Base-by-base conservation (phyloP, 2,329 filamentous ascomycete genomes). In the Geosmithia putterillii region DNA sequence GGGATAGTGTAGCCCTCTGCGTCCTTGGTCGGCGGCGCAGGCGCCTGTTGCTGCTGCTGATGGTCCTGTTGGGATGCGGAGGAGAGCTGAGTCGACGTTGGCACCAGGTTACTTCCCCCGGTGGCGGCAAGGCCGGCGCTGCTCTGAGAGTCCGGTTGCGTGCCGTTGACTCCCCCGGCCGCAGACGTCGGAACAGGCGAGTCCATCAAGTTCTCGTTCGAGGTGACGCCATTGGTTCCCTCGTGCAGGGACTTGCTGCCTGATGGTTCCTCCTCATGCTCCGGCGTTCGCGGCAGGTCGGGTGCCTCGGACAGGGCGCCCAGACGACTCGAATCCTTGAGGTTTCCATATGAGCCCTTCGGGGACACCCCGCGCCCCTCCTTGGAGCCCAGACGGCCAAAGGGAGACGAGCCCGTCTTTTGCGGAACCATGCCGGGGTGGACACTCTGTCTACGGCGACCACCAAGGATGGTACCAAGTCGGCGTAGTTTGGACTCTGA, bases 1-100 rank as follows among this genome's bases (percentile, higher is more conserved):
- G 82, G 84, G n/a, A 90, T 74, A 4, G 74, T 82, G 55, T 81
- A 92, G 7, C 86, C 86, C 50, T 94, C 86, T 0, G 76, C 66
- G 55, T 92, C 86, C 56, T 78, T 85, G 18, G 64, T 61, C 44
- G 70, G 57, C 8, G 59, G 37, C 7, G 37, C 17, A 9, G 28
- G 28, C 10, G 28, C 10, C 28, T 20, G 19, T 18, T 18, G 36
- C 36, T 4, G n/a, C 19, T 21, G 19, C 36, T 38, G 36, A n/a
- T n/a, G n/a, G 9, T 38, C 36, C 12, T 9, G 36, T n/a, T 38
- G 19, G 7, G 36, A 5, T 18, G 36, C 9, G 8, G 36, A 32
- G 28, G 28, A 25, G 23, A 6, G 10, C 15, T 32, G 28, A 14
- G 28, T 32, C 6, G n/a, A n/a, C n/a, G 8, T 14, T 18, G 15